phyloP scores from a whole-genome alignment of 176 grass and related monocot species.

The Hordeum marinum region DNA sequence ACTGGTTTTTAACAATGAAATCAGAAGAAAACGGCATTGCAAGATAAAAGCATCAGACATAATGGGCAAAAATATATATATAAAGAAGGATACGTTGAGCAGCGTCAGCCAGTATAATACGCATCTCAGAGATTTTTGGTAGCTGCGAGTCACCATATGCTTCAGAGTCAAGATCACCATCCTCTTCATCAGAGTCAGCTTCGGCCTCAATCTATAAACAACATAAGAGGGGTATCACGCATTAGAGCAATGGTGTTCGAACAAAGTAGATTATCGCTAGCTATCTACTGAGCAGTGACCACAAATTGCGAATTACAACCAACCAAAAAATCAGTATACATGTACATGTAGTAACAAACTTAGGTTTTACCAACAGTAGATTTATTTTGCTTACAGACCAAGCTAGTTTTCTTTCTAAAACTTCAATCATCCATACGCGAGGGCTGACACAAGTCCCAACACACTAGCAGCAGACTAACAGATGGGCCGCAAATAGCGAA shows the following conservation, averaged over 20 bases:
- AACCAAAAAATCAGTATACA: neutral
- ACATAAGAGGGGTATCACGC: neutral
- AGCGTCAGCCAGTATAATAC: slow-evolving; percentile 66
- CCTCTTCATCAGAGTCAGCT: slow-evolving; percentile 32
- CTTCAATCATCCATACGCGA: neutral
- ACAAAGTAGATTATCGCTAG: neutral
- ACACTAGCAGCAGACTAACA: neutral
- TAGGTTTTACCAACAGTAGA: neutral
- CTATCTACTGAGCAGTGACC: neutral
- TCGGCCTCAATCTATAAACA: slow-evolving; percentile 66
- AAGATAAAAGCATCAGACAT: neutral
- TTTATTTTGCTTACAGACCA: neutral
- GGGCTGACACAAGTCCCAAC: neutral
- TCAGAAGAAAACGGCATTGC: neutral
- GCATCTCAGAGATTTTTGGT: slow-evolving; percentile 73
- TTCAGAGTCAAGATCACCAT: slow-evolving; percentile 38
- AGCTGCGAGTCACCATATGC: slow-evolving; percentile 44
- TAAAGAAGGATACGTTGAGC: slow-evolving; percentile 66
- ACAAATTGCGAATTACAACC: neutral
- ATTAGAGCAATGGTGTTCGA: neutral
- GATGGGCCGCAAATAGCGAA: neutral
- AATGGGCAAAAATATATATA: neutral
- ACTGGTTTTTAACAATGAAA: neutral
- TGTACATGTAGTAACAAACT: neutral
- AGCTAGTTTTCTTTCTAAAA: neutral